Evolutionary conservation across 768 basidiomycete genomes (phyloP), one percentile per base, ranked within the genome.

Genomic region (Pleurotus salmoneostramineus): DNA sequence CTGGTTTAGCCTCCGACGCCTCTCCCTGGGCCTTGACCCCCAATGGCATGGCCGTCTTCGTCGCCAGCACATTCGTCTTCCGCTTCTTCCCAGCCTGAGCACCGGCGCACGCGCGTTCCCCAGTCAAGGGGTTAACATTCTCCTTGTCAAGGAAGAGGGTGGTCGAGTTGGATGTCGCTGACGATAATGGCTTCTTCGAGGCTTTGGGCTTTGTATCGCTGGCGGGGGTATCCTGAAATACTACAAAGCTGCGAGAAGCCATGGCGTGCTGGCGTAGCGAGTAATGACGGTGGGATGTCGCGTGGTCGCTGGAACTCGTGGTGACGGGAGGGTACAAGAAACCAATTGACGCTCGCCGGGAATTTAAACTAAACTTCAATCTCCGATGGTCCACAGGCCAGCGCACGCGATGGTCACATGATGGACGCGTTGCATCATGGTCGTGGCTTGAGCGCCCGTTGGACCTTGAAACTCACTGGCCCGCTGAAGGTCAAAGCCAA

Each of bases 61-160:
- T 80, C 21, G 79, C 73, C 49, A 88, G 81, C 0, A 79, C 82
- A 47, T 69, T 71, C 0, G 83, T 85, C 68, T 88, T 88, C 59
- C 87, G 80, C 67, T 89, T 89, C 74, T 88, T 89, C 5, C 69
- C 68, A 56, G 60, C 65, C 4, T 62, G 63, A 12, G 73, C 65
- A 36, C 74, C 79, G 2, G 84, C 70, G 21, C 21, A 27, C 21
- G 21, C 21, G 37, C 82, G 83, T 59, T 82, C 79, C 5, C 90
- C 90, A 3, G 90, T 91, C 63, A 86, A 61, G 46, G 90, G 90
- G 68, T 91, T 79, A 45, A 85, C 75, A 67, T 92, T 92, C 72
- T 92, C 90, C 77, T 92, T 92, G 75, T 91, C 88, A 36, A 55
- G 32, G 36, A 55, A n/a, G 42, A 75, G 21, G 5, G 52, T 21